Evolutionary conservation across 495 filamentous ascomycete species (phyloP).

Genomic region (Parathielavia appendiculata): DNA sequence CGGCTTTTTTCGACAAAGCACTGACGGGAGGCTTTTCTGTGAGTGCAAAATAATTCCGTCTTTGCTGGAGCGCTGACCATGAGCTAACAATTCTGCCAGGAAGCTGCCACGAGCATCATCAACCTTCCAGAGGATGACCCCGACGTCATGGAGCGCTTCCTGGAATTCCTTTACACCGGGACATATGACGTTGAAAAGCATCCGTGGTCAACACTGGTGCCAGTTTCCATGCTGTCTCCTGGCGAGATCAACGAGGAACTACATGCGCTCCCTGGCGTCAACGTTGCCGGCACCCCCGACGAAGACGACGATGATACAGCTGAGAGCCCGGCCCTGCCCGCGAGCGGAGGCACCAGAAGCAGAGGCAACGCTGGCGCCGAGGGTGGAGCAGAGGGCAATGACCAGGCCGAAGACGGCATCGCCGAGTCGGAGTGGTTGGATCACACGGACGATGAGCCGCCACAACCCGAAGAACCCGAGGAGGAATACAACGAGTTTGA

Average conservation of each 20-base stretch:
- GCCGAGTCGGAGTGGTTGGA: too few relatives aligned
- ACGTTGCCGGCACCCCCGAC: background rate
- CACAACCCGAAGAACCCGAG: slow-evolving; percentile 9
- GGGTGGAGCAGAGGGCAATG: too few relatives aligned
- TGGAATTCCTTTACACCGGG: slow-evolving; percentile 33
- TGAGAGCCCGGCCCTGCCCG: too few relatives aligned
- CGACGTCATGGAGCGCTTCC: slow-evolving; percentile 33
- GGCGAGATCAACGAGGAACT: background rate
- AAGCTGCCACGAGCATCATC: slow-evolving; percentile 16
- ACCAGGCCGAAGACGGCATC: too few relatives aligned
- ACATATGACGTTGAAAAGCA: slow-evolving; percentile 18
- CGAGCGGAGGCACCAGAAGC: too few relatives aligned
- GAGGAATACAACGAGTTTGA: slow-evolving; percentile 19
- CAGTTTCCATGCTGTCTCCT: background rate
- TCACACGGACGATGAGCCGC: background rate
- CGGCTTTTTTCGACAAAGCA: too few relatives aligned
- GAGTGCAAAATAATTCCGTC: too few relatives aligned
- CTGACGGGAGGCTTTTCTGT: too few relatives aligned
- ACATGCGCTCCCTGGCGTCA: background rate
- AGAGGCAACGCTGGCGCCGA: too few relatives aligned
- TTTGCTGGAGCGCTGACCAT: too few relatives aligned
- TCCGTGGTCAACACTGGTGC: background rate
- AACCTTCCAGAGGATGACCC: slow-evolving; percentile 26
- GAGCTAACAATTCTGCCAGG: too few relatives aligned
- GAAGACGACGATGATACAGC: background rate